phyloP scores from a whole-genome alignment of 2,329 filamentous ascomycete genomes.

The Allantophomopsis cytisporea region DNA sequence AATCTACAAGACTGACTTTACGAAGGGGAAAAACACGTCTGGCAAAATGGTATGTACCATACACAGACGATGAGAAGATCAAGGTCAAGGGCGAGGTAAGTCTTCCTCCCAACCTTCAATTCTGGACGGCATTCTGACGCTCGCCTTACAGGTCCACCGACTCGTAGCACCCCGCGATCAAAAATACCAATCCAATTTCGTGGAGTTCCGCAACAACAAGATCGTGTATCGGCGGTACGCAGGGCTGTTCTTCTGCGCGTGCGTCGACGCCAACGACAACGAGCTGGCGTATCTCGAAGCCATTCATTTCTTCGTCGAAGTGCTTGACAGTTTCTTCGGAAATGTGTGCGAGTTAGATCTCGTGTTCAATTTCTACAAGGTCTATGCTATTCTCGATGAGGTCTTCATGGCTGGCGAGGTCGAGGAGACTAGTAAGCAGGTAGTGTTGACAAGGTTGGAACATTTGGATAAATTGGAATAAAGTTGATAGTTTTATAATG shows the following conservation, averaged over 20 bases:
- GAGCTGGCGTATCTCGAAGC: constrained; percentile 94
- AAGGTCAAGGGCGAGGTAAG: constrained; percentile 92
- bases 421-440: constrained; percentile 97
- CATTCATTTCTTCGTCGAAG: constrained; percentile 99
- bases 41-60: constrained; percentile 98
- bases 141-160: constrained; percentile 61
- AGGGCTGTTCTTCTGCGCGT: constrained; percentile 97
- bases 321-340: constrained; percentile 90
- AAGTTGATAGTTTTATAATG: not conserved
- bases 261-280: constrained; percentile 98
- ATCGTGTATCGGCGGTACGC: constrained; percentile 96
- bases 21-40: constrained; percentile 90
- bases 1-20: constrained; percentile 4
- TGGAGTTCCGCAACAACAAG: constrained; percentile 91
- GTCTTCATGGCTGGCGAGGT: constrained; percentile 97
- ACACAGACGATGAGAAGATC: constrained; percentile 97
- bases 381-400: constrained; percentile 97
- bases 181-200: constrained; percentile 99
- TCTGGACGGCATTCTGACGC: constrained; percentile 1
- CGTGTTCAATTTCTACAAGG: constrained; percentile 71
- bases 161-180: constrained; percentile 96
- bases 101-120: not conserved
- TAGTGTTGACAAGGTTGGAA: constrained; percentile 84
- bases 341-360: constrained; percentile 95
- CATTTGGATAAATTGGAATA: constrained; percentile 93